Evolutionary conservation across 768 basidiomycete genomes (phyloP).

Genomic region (Boletellus ananas): DNA sequence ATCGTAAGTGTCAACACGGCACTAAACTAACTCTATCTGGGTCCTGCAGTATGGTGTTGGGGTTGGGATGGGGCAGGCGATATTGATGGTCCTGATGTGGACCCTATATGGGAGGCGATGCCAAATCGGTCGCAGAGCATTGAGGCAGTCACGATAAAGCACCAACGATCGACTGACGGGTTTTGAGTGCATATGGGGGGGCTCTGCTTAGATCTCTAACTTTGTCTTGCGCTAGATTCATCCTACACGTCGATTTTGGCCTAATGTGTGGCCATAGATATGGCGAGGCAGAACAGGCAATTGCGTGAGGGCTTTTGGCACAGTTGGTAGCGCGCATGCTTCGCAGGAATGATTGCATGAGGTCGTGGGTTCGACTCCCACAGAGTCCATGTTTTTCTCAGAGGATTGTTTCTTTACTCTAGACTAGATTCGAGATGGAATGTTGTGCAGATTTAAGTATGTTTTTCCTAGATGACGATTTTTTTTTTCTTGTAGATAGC

Average conservation of each 20-base stretch:
- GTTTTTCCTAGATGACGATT: neutral
- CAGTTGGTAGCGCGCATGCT: conserved; percentile 62
- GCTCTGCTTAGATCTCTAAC: conserved; percentile 15
- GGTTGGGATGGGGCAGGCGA: conserved; percentile 99
- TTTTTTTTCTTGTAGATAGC: no score
- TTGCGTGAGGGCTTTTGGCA: conserved; percentile 45
- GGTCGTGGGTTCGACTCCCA: conserved; percentile 58
- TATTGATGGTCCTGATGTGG: conserved; percentile 95
- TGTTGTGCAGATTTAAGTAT: neutral
- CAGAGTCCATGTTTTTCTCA: conserved; percentile 17
- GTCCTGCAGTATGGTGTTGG: conserved; percentile 91
- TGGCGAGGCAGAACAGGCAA: no score
- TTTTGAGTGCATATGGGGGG: conserved; percentile 12
- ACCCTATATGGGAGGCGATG: conserved; percentile 94
- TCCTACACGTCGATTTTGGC: no score
- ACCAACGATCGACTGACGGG: conserved; percentile 46
- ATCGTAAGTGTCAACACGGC: neutral
- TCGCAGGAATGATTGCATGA: conserved; percentile 48
- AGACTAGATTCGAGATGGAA: neutral
- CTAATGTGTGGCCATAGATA: no score
- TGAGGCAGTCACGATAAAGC: conserved; percentile 66
- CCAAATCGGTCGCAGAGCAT: conserved; percentile 54
- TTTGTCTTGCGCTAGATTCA: neutral
- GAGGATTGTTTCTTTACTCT: neutral
- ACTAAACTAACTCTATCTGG: conserved; percentile 1